Conservation (phyloP, 306 rosid species). For the Acacia crassicarpa region DNA sequence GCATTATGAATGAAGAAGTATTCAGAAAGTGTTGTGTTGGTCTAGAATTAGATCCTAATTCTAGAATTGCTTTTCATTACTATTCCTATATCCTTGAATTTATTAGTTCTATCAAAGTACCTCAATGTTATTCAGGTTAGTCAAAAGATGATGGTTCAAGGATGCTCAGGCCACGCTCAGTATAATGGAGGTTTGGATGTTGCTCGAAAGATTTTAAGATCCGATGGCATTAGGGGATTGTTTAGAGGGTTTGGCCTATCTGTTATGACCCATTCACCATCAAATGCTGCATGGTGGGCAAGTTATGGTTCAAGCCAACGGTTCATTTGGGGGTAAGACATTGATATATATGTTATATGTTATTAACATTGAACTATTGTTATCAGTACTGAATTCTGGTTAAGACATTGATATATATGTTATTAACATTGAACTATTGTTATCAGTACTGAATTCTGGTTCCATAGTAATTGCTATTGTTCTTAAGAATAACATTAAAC, state of each 20-base stretch:
- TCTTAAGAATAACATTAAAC: neutral
- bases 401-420: conserved; percentile 39
- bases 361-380: conserved; percentile 15
- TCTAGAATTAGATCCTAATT: too few species aligned
- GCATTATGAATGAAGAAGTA: too few species aligned
- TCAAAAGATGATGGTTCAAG: conserved; percentile 99
- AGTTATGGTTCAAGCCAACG: conserved; percentile 99
- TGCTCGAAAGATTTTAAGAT: conserved; percentile 64
- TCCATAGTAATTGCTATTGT: neutral
- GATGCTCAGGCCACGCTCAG: conserved; percentile 76
- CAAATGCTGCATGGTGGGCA: conserved; percentile 99
- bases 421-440: conserved; percentile 15
- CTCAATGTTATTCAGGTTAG: conserved; percentile 61
- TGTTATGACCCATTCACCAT: conserved; percentile 83
- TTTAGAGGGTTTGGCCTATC: conserved; percentile 96
- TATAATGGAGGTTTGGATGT: conserved; percentile 92
- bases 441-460: neutral
- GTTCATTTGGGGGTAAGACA: conserved; percentile 86
- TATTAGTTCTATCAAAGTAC: too few species aligned
- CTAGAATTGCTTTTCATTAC: too few species aligned
- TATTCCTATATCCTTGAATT: too few species aligned
- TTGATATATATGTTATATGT: conserved; percentile 23
- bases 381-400: neutral
- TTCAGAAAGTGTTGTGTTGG: too few species aligned
- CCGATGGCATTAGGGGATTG: conserved; percentile 78